These are phyloP conservation scores for Ormosia emarginata DNA, from an alignment of 306 rosid species.

Conservation along the genomic window DNA sequence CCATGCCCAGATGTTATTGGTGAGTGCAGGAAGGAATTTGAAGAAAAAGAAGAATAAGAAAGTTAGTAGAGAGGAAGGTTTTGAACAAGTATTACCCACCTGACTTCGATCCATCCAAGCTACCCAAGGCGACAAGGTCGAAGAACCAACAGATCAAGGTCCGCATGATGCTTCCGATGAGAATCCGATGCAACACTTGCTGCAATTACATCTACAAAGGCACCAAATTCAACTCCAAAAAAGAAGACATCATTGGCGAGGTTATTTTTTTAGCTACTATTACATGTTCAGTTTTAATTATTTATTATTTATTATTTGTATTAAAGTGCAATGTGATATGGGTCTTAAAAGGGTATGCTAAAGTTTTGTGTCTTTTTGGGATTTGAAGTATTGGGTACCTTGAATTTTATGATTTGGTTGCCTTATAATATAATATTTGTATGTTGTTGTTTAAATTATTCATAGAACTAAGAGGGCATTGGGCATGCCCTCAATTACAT, in stretches of 20 bases:
- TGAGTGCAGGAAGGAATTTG: not conserved
- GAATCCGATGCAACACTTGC: slow-evolving; percentile 90
- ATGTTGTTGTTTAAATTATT: not conserved
- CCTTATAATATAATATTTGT: not conserved
- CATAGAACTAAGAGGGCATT: not conserved
- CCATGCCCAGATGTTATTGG: too few species aligned
- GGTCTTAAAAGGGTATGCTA: slow-evolving; percentile 28
- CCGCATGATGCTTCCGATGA: slow-evolving; percentile 99
- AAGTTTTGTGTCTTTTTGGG: slow-evolving; percentile 30
- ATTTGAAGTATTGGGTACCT: not conserved
- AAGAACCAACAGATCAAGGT: slow-evolving; percentile 88
- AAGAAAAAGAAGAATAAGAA: too few species aligned
- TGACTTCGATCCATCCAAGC: slow-evolving; percentile 83
- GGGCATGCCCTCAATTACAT: not conserved
- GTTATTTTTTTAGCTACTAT: not conserved
- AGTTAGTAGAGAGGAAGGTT: slow-evolving; percentile 90
- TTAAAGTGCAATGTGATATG: not conserved
- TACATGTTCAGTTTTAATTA: not conserved
- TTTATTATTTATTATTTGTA: not conserved
- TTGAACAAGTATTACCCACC: slow-evolving; percentile 93
- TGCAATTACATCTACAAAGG: slow-evolving; percentile 51
- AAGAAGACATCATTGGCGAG: slow-evolving; percentile 49
- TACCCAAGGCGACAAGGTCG: slow-evolving; percentile 64
- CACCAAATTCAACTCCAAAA: slow-evolving; percentile 45
- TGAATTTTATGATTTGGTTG: slow-evolving; percentile 1